Conservation (phyloP, 129 eudicot genomes). For the Escallonia herrerae region DNA sequence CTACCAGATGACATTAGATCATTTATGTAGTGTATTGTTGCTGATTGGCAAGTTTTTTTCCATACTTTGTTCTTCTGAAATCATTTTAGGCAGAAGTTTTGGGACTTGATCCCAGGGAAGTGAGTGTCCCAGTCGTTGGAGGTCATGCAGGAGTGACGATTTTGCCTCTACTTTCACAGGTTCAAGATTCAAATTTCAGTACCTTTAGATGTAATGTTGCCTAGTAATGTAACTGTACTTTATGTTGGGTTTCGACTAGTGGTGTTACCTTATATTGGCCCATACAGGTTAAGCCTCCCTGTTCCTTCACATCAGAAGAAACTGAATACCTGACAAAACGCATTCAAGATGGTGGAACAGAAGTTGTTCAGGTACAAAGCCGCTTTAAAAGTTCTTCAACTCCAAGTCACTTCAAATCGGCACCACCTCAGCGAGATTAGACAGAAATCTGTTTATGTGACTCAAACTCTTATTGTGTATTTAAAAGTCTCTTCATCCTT, state of each 20-base stretch:
- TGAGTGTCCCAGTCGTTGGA: conserved; percentile 89
- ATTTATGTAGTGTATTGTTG: not conserved
- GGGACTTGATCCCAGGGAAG: conserved; percentile 92
- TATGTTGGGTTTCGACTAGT: not conserved
- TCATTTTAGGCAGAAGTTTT: conserved; percentile 70
- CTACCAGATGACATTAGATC: not conserved
- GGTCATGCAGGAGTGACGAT: conserved; percentile 99
- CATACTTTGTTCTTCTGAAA: not conserved
- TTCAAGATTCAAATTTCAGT: conserved; percentile 4
- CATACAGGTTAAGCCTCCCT: conserved; percentile 72
- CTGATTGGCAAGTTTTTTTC: not conserved
- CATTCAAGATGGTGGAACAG: conserved; percentile 94
- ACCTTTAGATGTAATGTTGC: not conserved
- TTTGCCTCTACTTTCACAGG: conserved; percentile 92
- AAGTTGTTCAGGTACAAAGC: conserved; percentile 73
- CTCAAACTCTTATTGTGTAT: too few species aligned
- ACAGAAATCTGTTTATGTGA: too few species aligned
- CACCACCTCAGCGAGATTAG: too few species aligned
- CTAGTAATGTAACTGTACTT: not conserved
- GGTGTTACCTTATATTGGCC: not conserved
- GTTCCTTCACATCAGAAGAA: conserved; percentile 76
- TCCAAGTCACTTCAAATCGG: too few species aligned
- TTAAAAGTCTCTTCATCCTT: not conserved
- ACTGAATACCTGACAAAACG: conserved; percentile 70
- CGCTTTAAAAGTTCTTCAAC: too few species aligned